Percentiles rank a stretch among this genome's conserved stretches.
Conservation (phyloP, 257 asterid genomes). For the Anisodus tanguticus region DNA sequence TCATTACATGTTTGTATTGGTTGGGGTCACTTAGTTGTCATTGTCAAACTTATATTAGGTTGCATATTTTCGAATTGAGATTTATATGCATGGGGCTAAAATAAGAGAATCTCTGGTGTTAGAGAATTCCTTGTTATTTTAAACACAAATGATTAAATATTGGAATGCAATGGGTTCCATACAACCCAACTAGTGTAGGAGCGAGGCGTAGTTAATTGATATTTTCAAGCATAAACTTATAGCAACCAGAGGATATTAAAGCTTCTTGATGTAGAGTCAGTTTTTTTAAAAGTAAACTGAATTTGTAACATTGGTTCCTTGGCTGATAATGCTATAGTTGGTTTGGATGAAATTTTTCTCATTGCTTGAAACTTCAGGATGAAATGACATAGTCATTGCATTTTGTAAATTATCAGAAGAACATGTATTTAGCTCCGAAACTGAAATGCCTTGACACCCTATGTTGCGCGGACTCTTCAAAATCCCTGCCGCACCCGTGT, state of each 20-base stretch:
- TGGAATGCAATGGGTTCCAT: not conserved
- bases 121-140: not conserved
- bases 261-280: not conserved
- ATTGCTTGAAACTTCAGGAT: not conserved
- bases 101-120: not conserved
- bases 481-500: no score
- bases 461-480: no score
- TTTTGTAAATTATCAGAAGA: slow-evolving; percentile 9
- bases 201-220: not conserved
- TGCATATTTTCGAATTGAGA: not conserved
- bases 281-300: not conserved
- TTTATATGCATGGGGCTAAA: not conserved
- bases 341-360: not conserved
- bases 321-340: not conserved
- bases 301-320: not conserved
- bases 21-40: not conserved
- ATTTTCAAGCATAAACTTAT: not conserved
- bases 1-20: not conserved
- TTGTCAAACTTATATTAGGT: not conserved
- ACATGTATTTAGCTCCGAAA: not conserved
- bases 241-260: not conserved
- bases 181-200: not conserved
- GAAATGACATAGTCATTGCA: not conserved
- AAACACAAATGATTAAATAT: not conserved
- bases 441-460: not conserved